Conservation (phyloP, 2,329 filamentous ascomycete genomes). For the Exophiala bonariae region DNA sequence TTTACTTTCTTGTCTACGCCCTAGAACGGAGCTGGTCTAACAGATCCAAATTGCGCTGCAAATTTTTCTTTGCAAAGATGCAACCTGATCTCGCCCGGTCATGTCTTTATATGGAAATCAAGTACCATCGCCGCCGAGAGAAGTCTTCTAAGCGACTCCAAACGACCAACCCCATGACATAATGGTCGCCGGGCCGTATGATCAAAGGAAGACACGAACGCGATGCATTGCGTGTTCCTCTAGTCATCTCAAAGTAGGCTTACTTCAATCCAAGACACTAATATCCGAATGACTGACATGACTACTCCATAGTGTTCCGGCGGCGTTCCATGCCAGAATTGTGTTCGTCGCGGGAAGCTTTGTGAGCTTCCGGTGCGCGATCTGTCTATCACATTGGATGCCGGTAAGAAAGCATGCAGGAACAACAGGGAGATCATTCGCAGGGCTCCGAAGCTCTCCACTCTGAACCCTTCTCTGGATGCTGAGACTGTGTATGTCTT, state of each 20-base stretch:
- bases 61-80: too few species aligned
- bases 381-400: not conserved
- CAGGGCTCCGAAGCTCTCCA: not conserved
- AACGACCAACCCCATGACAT: not conserved
- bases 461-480: too few species aligned
- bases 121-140: not conserved
- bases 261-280: not conserved
- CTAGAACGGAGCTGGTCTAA: too few species aligned
- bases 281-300: too few species aligned
- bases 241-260: constrained; percentile 8
- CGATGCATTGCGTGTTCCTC: constrained; percentile 1
- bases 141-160: not conserved
- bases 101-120: too few species aligned
- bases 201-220: not conserved
- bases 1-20: too few species aligned
- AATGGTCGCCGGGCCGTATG: not conserved
- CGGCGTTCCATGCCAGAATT: not conserved
- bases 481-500: not conserved
- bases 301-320: not conserved
- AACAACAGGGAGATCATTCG: not conserved
- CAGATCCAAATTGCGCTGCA: too few species aligned
- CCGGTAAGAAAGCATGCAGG: not conserved
- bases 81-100: too few species aligned
- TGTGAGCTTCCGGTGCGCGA: not conserved
- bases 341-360: not conserved